Evolutionary conservation across 2,329 filamentous ascomycete genomes (phyloP), one percentile per base, ranked within the genome.

Genomic region (Scopulariopsis brevicaulis): DNA sequence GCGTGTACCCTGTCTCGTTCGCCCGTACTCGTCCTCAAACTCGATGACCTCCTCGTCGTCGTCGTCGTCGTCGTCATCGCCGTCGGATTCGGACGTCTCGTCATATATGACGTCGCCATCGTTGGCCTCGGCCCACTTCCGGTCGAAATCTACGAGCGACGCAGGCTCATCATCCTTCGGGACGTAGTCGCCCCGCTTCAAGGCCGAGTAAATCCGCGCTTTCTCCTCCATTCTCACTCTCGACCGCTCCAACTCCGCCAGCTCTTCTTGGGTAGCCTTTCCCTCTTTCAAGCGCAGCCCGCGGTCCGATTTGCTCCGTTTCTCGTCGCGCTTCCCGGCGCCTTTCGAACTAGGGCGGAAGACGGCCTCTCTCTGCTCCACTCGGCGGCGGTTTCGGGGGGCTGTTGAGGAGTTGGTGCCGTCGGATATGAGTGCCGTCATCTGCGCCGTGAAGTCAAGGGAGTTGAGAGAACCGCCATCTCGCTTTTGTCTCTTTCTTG

Each of bases 111-210:
- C 70, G 1, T 73, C 70, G 7, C 73, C 65, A 59, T 76, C 73
- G 57, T 65, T 63, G 25, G 76, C 74, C 67, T 96, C 89, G 0
- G 87, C 90, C 92, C 94, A 97, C 74, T 97, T 99, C 60, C 87
- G 80, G 71, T 97, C 94, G 70, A 99, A 99, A 73, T 99, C 93
- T 2, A 99, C 87, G 28, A 96, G 80, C 25, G 82, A 79, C 64
- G 85, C 82, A 50, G 82, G 75, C 64, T 82, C 76, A 67, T 86
- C 81, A 63, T 88, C 81, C 58, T 80, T 79, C 18, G 81, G 77
- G n/a, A 89, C 76, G 70, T 89, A 85, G 67, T 96, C 86, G n/a
- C 93, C 92, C 37, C 89, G 81, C 71, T 96, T 96, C 83, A 99
- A 86, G 43, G 89, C 88, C 7, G 88, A 85, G 71, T 99, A 99